Percentiles rank a stretch among this genome's conserved stretches.
These are phyloP conservation scores for Tripterygium wilfordii DNA, from an alignment of 177 flowering plant species.

Conservation along the genomic window DNA sequence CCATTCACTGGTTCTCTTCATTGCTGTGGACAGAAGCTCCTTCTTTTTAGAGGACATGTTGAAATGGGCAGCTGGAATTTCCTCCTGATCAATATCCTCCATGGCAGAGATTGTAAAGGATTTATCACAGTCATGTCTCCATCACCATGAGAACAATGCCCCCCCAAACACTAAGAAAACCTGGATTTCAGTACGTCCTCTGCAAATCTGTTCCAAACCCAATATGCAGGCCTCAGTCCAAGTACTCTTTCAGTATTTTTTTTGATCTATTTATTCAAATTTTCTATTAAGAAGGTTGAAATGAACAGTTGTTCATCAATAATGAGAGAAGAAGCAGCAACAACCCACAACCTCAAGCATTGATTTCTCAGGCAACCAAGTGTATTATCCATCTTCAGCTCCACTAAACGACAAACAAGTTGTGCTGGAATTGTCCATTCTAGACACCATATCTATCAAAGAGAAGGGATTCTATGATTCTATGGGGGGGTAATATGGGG, in stretches of 20 bases:
- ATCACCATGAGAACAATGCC: too few relatives aligned
- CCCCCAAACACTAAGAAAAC: too few relatives aligned
- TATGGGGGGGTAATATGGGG: too few relatives aligned
- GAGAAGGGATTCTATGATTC: not conserved
- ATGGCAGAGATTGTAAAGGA: slow-evolving; percentile 22
- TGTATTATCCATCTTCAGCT: slow-evolving; percentile 5
- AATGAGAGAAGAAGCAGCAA: not conserved
- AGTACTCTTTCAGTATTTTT: too few relatives aligned
- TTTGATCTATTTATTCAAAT: not conserved
- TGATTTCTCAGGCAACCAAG: slow-evolving; percentile 3
- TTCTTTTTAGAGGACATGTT: slow-evolving; percentile 54
- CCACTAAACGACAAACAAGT: slow-evolving; percentile 1
- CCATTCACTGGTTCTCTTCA: slow-evolving; percentile 93
- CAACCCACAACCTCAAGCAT: slow-evolving; percentile 7
- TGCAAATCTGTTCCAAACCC: too few relatives aligned
- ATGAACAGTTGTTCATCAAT: not conserved
- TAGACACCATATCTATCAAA: not conserved
- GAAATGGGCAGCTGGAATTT: slow-evolving; percentile 10
- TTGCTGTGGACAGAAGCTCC: slow-evolving; percentile 62
- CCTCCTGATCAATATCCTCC: slow-evolving; percentile 41
- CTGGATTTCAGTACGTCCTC: too few relatives aligned
- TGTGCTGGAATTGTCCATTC: slow-evolving; percentile 9
- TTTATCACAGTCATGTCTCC: slow-evolving; percentile 15
- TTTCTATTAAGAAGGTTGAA: too few relatives aligned
- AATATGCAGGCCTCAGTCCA: too few relatives aligned